Conservation (phyloP, 73 alveolate genomes). For the Paramecium primaurelia region DNA sequence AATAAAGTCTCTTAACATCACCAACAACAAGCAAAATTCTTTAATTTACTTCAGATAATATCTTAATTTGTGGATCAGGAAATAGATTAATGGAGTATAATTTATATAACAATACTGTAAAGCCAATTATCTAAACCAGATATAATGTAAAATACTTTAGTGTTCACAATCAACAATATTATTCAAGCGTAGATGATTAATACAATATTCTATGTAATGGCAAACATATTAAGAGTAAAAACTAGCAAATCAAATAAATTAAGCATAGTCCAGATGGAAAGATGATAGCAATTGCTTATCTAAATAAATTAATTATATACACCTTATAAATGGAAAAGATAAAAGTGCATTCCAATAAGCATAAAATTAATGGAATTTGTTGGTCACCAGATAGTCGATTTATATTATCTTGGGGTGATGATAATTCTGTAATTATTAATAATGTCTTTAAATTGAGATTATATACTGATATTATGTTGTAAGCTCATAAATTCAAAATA, state of each 20-base stretch:
- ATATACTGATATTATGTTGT: conserved; percentile 83
- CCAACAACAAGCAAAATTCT: conserved; percentile 16
- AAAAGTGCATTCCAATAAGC: conserved; percentile 64
- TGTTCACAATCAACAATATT: neutral
- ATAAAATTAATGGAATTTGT: conserved; percentile 76
- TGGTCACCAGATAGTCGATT: conserved; percentile 95
- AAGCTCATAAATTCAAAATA: conserved; percentile 88
- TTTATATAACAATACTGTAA: neutral
- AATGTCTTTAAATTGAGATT: conserved; percentile 83
- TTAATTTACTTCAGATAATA: neutral
- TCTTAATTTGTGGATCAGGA: conserved; percentile 33
- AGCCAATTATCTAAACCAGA: neutral
- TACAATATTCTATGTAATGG: neutral
- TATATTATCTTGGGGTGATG: conserved; percentile 82
- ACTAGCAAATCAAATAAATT: neutral
- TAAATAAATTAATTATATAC: neutral
- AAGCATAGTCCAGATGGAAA: conserved; percentile 36
- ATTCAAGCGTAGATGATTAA: conserved; percentile 34
- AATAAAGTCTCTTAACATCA: neutral
- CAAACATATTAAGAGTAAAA: neutral
- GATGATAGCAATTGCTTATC: conserved; percentile 15
- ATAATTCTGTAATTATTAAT: conserved; percentile 83
- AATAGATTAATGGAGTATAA: neutral
- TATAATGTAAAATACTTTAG: neutral
- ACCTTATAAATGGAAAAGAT: neutral